Conservation (phyloP, 73 alveolate species). For the Tetrahymena borealis region DNA sequence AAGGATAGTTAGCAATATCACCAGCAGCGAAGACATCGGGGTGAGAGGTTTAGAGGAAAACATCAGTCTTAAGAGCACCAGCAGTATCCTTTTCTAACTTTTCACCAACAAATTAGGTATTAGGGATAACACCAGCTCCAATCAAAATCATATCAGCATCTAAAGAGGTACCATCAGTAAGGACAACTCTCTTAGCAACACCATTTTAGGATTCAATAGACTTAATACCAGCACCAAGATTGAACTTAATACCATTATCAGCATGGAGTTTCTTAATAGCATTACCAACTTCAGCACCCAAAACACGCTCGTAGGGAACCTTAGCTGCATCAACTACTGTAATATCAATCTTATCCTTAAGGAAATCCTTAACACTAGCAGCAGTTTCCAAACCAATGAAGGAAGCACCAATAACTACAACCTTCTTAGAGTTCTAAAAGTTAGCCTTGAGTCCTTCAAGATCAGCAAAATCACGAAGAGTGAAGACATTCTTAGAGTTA, state of each 20-base stretch:
- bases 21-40: constrained; percentile 84
- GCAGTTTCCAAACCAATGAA: constrained; percentile 84
- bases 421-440: constrained; percentile 51
- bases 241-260: constrained; percentile 58
- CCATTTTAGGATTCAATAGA: constrained; percentile 51
- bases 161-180: constrained; percentile 52
- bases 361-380: constrained; percentile 37
- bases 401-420: constrained; percentile 74
- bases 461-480: constrained; percentile 58
- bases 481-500: constrained; percentile 49
- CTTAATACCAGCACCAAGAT: constrained; percentile 22
- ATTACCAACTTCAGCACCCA: constrained; percentile 68
- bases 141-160: constrained; percentile 76
- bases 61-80: constrained; percentile 66
- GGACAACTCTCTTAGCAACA: constrained; percentile 46
- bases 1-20: constrained; percentile 73
- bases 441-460: constrained; percentile 45
- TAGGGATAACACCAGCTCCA: constrained; percentile 73
- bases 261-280: constrained; percentile 43
- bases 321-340: constrained; percentile 50
- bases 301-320: constrained; percentile 61
- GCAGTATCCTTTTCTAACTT: constrained; percentile 36
- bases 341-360: constrained; percentile 49
- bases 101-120: constrained; percentile 47
- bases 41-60: constrained; percentile 60